Evolutionary conservation across 257 asterid genomes (phyloP).

Genomic region (Petrea volubilis): DNA sequence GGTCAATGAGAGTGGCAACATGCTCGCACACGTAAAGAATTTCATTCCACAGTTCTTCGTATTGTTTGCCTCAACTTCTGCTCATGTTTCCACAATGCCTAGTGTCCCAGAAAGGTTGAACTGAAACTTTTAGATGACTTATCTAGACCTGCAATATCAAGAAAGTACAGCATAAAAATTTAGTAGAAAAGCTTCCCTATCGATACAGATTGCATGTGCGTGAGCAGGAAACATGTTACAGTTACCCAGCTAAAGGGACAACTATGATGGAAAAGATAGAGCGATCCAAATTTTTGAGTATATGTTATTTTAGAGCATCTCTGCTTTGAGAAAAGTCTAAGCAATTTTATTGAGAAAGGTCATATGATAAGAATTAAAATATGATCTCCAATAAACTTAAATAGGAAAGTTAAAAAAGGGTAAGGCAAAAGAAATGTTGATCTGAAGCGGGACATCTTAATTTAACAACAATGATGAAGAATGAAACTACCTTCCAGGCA

Average conservation of each 20-base stretch:
- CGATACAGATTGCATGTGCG: not conserved
- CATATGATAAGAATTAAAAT: not conserved
- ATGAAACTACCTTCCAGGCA: slow-evolving; percentile 4
- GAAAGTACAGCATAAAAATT: not conserved
- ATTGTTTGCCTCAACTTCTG: not conserved
- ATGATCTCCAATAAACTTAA: not conserved
- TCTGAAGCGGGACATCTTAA: not conserved
- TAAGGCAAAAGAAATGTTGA: not conserved
- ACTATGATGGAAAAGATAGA: not conserved
- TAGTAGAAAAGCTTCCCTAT: not conserved
- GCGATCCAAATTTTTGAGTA: not conserved
- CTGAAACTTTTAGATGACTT: not conserved
- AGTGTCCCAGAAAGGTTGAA: not conserved
- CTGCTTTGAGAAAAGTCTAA: not conserved
- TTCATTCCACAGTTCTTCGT: not conserved
- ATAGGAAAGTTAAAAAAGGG: not conserved
- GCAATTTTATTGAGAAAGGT: no score
- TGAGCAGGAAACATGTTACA: not conserved
- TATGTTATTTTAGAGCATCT: not conserved
- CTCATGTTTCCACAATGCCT: not conserved
- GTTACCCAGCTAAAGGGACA: not conserved
- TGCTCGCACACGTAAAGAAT: not conserved
- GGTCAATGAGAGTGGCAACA: not conserved
- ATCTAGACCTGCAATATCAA: not conserved
- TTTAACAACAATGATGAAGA: not conserved